Evolutionary conservation across 345 rosid species (phyloP), one percentile per base, ranked within the genome.

Genomic region (Gossypium ekmanianum): DNA sequence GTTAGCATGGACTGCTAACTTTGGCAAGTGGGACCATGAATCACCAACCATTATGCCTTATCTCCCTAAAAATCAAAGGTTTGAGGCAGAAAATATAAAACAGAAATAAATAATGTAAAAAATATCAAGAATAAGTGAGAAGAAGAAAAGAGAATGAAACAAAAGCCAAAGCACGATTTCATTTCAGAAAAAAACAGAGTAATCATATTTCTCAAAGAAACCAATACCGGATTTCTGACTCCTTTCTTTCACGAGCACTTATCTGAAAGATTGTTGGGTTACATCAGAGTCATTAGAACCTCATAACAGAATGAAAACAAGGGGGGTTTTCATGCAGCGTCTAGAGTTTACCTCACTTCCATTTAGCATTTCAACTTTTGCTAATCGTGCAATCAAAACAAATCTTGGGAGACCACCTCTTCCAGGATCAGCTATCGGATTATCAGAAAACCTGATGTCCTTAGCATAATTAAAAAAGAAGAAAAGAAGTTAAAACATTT

Each of bases 361-460:
- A 84, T 93, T 93, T 77, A 95, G 86, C 61, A 91, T 70, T 85
- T 92, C 81, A 74, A 95, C 89, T 78, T 87, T 93, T 39, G 86
- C 85, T 80, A 95, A 80, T n/a, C 90, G 84, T 56, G 99, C 97
- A 80, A 95, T 62, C 77, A 90, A 79, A 76, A 85, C 87, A 87
- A 80, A 95, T 83, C 99, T 90, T 10, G 97, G 89, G 76, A 90
- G 73, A 73, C 98, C 97, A 68, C 93, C 92, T 77, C 85, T 89
- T 73, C 64, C 88, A 73, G 92, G 87, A 85, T 91, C 94, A 72
- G 92, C 39, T 76, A 93, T 71, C 24, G 96, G 98, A 77, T 95
- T 95, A 70, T 87, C 97, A 11, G 98, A 93, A 76, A 95, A 96
- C 88, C 99, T 86, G 80, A 89, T 84, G 73, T 93, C 98, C 98